phyloP scores from a whole-genome alignment of 805 yeast species.

The Yarrowia yakushimensis region DNA sequence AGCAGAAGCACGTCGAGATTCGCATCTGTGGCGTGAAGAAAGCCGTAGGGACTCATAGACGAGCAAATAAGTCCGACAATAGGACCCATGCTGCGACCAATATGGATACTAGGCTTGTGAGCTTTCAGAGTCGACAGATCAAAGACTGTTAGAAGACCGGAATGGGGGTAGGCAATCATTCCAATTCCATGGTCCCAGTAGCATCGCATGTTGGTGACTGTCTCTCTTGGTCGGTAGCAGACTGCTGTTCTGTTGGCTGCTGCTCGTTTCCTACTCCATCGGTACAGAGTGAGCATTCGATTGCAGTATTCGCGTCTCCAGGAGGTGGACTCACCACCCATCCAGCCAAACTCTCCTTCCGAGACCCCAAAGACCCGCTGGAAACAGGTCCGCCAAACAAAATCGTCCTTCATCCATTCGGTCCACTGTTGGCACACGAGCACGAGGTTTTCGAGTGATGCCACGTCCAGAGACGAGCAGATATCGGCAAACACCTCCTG shows the following conservation, averaged over 20 bases:
- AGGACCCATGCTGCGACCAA: slow-evolving; percentile 17
- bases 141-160: neutral
- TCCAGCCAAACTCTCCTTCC: slow-evolving; percentile 22
- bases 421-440: slow-evolving; percentile 23
- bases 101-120: slow-evolving; percentile 3
- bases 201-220: slow-evolving; percentile 5
- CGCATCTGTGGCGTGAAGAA: slow-evolving; percentile 6
- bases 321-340: slow-evolving; percentile 13
- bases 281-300: slow-evolving; percentile 19
- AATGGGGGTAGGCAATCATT: slow-evolving; percentile 8
- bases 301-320: slow-evolving; percentile 22
- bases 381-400: slow-evolving; percentile 25
- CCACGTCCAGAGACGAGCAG: slow-evolving; percentile 16
- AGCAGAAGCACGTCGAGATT: slow-evolving; percentile 14
- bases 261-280: slow-evolving; percentile 19
- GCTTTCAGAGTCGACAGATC: slow-evolving; percentile 18
- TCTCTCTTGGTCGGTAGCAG: slow-evolving; percentile 5
- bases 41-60: slow-evolving; percentile 12
- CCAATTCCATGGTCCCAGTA: slow-evolving; percentile 18
- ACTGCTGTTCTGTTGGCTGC: slow-evolving; percentile 6
- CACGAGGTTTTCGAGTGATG: neutral
- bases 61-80: slow-evolving; percentile 11
- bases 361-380: slow-evolving; percentile 12
- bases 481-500: slow-evolving; percentile 23
- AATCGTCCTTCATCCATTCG: slow-evolving; percentile 19